Conservation (phyloP, 2,329 filamentous ascomycete species). For the Trichoderma citrinoviride region DNA sequence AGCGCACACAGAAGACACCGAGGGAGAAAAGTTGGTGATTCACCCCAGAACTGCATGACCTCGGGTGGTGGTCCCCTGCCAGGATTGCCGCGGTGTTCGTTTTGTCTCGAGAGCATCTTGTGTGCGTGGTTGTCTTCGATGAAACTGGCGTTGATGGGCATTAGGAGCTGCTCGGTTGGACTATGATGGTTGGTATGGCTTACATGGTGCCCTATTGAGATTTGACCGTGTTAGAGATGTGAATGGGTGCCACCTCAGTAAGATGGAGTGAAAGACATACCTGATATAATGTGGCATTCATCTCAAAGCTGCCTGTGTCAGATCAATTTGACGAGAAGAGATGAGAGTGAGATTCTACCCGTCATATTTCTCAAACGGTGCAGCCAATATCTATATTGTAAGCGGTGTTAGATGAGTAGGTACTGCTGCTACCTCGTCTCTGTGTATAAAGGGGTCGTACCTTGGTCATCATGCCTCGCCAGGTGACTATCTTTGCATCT, state of each 20-base stretch:
- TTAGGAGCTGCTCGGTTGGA: neutral
- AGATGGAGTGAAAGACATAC: conserved; percentile 49
- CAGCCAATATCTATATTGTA: conserved; percentile 70
- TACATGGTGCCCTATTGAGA: conserved; percentile 7
- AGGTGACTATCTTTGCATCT: conserved; percentile 80
- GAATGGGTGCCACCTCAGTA: neutral
- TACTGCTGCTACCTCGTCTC: neutral
- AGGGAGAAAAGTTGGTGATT: conserved; percentile 8
- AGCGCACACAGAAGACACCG: neutral
- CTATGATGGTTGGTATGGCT: neutral
- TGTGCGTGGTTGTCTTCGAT: conserved; percentile 86
- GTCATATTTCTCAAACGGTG: conserved; percentile 78
- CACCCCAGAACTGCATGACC: conserved; percentile 92
- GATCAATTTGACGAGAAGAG: neutral
- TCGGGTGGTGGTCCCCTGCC: conserved; percentile 58
- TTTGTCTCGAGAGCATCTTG: conserved; percentile 60
- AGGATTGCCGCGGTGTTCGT: conserved; percentile 45
- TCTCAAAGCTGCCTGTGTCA: conserved; percentile 67
- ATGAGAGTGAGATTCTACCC: conserved; percentile 48
- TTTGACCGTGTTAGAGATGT: neutral
- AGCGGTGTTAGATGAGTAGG: neutral
- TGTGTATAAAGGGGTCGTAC: conserved; percentile 43
- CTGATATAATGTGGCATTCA: conserved; percentile 92
- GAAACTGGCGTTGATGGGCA: conserved; percentile 55
- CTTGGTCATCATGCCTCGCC: conserved; percentile 99